Conservation (phyloP, 805 yeast genomes). For the Teunomyces stri region DNA sequence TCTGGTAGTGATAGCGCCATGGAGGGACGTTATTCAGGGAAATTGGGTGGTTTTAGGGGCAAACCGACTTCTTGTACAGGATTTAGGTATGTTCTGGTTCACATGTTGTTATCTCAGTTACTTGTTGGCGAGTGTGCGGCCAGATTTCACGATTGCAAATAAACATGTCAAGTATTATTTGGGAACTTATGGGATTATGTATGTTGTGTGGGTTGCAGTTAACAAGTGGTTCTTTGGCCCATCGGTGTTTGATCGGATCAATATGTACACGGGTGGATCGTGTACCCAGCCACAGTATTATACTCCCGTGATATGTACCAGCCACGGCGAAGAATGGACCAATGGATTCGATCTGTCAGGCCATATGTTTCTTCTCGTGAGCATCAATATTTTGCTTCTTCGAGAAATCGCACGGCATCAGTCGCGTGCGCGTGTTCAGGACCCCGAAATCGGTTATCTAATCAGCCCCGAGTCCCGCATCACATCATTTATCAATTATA, state of each 20-base stretch:
- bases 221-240: slow-evolving; percentile 36
- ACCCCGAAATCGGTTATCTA: not conserved
- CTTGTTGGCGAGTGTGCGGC: not conserved
- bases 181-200: slow-evolving; percentile 10
- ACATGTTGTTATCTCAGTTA: slow-evolving; percentile 17
- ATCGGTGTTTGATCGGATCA: slow-evolving; percentile 28
- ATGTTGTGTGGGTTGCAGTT: slow-evolving; percentile 10
- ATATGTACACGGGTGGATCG: slow-evolving; percentile 16
- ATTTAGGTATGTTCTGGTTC: slow-evolving; percentile 32
- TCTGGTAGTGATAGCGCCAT: slow-evolving; percentile 4
- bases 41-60: slow-evolving; percentile 11
- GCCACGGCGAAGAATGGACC: slow-evolving; percentile 37
- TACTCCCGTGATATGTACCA: slow-evolving; percentile 9
- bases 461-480: not conserved
- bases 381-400: slow-evolving; percentile 38
- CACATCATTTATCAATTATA: not conserved
- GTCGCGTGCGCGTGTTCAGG: not conserved
- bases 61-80: slow-evolving; percentile 22
- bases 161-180: slow-evolving; percentile 4
- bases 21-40: slow-evolving; percentile 11
- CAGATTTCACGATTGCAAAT: slow-evolving; percentile 5
- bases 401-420: slow-evolving; percentile 4
- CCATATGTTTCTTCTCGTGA: slow-evolving; percentile 46
- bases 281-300: slow-evolving; percentile 23
- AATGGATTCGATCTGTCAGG: slow-evolving; percentile 56